Evolutionary conservation across 176 grass and related monocot genomes (phyloP).

Genomic region (Cenchrus purpureus): DNA sequence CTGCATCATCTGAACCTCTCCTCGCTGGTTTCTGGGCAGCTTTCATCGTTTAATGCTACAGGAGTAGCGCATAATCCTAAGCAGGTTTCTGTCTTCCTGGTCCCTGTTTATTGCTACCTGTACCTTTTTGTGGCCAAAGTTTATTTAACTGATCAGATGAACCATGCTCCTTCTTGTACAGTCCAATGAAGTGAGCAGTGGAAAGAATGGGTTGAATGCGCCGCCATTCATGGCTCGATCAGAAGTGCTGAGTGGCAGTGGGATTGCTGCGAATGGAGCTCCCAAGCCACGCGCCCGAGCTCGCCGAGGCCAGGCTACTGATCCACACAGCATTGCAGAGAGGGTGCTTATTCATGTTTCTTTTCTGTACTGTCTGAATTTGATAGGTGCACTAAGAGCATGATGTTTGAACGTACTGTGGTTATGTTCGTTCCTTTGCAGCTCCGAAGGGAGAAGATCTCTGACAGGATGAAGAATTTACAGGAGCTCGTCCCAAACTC

Average conservation of each 20-base stretch:
- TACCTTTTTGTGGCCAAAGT: neutral
- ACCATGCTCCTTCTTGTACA: neutral
- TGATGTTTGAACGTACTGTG: neutral
- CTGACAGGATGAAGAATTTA: conserved; percentile 80
- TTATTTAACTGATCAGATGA: neutral
- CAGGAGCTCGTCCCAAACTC: conserved; percentile 80
- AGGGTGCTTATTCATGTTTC: conserved; percentile 9
- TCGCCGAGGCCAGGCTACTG: conserved; percentile 50
- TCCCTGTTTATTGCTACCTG: conserved; percentile 1
- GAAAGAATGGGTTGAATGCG: neutral
- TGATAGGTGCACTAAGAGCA: neutral
- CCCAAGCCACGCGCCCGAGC: conserved; percentile 34
- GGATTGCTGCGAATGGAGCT: conserved; percentile 13
- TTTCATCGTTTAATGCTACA: conserved; percentile 35
- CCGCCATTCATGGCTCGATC: neutral
- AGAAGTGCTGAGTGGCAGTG: conserved; percentile 28
- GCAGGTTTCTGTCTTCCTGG: conserved; percentile 19
- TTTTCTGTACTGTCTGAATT: neutral
- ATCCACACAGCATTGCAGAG: conserved; percentile 59
- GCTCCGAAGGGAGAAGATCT: conserved; percentile 79
- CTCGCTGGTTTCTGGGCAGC: conserved; percentile 35
- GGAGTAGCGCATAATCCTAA: conserved; percentile 1
- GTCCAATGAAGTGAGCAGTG: conserved; percentile 8
- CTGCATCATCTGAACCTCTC: conserved; percentile 46
- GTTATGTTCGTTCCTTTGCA: conserved; percentile 18